phyloP scores from a whole-genome alignment of 306 rosid species.

The Abrus precatorius region DNA sequence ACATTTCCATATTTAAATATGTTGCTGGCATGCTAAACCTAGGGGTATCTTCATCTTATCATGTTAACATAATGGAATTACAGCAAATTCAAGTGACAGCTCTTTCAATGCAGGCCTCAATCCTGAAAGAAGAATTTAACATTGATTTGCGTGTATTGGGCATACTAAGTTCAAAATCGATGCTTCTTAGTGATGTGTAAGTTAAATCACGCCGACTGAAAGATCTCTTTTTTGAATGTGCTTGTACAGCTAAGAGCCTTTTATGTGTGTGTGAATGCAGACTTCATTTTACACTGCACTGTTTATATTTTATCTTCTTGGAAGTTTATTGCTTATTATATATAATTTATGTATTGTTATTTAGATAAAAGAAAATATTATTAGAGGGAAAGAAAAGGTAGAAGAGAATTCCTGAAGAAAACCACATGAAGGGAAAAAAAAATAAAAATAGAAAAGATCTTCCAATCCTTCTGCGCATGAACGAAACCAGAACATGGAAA shows the following conservation, averaged over 20 bases:
- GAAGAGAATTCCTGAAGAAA: constrained; percentile 34
- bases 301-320: neutral
- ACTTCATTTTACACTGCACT: constrained; percentile 25
- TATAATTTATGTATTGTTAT: constrained; percentile 3
- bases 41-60: constrained; percentile 28
- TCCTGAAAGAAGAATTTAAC: constrained; percentile 92
- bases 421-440: constrained; percentile 4
- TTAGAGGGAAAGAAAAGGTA: constrained; percentile 29
- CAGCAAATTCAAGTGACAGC: constrained; percentile 10
- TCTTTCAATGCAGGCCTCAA: constrained; percentile 68
- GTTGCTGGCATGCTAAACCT: constrained; percentile 34
- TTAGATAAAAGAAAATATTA: constrained; percentile 17
- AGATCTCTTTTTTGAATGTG: constrained; percentile 29
- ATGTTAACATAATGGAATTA: constrained; percentile 24
- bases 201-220: constrained; percentile 50
- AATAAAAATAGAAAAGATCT: neutral
- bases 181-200: constrained; percentile 90
- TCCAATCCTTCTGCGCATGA: constrained; percentile 23
- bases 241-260: neutral
- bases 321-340: constrained; percentile 5
- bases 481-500: neutral
- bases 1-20: constrained; percentile 21
- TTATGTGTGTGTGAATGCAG: neutral
- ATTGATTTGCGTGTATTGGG: constrained; percentile 97
- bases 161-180: constrained; percentile 79